phyloP scores from a whole-genome alignment of 1,139 yeast genomes.

The Lodderomyces margitis region DNA sequence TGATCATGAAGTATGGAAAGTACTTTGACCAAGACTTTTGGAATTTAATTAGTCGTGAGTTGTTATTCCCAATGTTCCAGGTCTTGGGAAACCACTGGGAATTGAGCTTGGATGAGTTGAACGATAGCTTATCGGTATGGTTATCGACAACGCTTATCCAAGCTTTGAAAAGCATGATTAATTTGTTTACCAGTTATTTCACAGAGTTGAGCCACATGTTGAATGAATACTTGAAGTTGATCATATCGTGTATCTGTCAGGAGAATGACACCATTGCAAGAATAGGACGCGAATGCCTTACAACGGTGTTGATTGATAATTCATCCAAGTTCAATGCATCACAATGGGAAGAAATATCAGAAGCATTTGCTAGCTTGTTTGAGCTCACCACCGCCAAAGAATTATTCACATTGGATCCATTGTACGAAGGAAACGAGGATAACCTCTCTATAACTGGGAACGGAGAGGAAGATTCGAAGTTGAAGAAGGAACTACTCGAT shows the following conservation, averaged over 20 bases:
- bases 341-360: slow-evolving; percentile 77
- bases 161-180: slow-evolving; percentile 86
- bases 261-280: slow-evolving; percentile 96
- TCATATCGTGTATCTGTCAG: slow-evolving; percentile 89
- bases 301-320: slow-evolving; percentile 73
- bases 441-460: background rate
- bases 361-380: slow-evolving; percentile 66
- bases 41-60: slow-evolving; percentile 73
- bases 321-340: slow-evolving; percentile 55
- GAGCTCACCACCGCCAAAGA: slow-evolving; percentile 84
- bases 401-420: slow-evolving; percentile 70
- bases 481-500: slow-evolving; percentile 16
- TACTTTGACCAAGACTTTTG: slow-evolving; percentile 75
- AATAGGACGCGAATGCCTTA: slow-evolving; percentile 87
- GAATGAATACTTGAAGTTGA: slow-evolving; percentile 71
- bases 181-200: slow-evolving; percentile 78
- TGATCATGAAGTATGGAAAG: slow-evolving; percentile 74
- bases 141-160: slow-evolving; percentile 93
- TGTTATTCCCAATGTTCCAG: slow-evolving; percentile 87
- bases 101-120: slow-evolving; percentile 51
- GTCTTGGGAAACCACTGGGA: slow-evolving; percentile 78
- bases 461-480: background rate
- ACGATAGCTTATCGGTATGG: slow-evolving; percentile 91
- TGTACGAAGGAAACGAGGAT: slow-evolving; percentile 20
- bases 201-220: slow-evolving; percentile 69